A percentile compares a stretch with the other conserved stretches of the same genome.
Evolutionary conservation across 2,329 filamentous ascomycete genomes (phyloP).

Genomic region (Ophiocordyceps polyrhachis-furcata): DNA sequence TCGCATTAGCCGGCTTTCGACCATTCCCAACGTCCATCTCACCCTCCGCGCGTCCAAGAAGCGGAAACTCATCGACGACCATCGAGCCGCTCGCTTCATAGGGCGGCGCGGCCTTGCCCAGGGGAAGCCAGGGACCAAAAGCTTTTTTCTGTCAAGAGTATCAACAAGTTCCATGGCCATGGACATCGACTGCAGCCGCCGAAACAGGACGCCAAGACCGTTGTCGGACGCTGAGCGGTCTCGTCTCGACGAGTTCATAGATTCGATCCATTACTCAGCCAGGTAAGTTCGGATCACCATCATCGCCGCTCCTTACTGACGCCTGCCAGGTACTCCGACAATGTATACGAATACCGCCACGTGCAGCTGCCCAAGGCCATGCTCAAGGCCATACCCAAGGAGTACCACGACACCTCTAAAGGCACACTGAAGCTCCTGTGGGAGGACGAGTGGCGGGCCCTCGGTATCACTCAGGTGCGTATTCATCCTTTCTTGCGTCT

Average conservation of each 20-base stretch:
- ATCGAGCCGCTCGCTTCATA: neutral
- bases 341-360: slow-evolving; percentile 89
- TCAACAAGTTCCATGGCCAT: slow-evolving; percentile 7
- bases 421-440: slow-evolving; percentile 90
- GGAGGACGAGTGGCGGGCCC: slow-evolving; percentile 95
- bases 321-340: slow-evolving; percentile 63
- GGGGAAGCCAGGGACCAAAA: neutral
- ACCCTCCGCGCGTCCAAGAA: neutral
- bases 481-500: neutral
- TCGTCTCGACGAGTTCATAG: slow-evolving; percentile 76
- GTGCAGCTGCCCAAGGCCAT: slow-evolving; percentile 96
- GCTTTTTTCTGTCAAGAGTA: neutral
- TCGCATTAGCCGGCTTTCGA: neutral
- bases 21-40: neutral
- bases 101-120: neutral
- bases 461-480: slow-evolving; percentile 88
- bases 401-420: slow-evolving; percentile 77
- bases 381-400: slow-evolving; percentile 90
- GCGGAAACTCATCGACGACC: neutral
- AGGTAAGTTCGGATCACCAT: slow-evolving; percentile 35
- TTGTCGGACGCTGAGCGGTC: slow-evolving; percentile 67
- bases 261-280: slow-evolving; percentile 87
- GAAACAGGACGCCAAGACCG: slow-evolving; percentile 70
- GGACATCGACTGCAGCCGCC: slow-evolving; percentile 61
- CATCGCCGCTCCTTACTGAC: neutral